These are phyloP conservation scores for Basidiobolus meristosporus DNA, from an alignment of 371 early-diverging fungal genomes.

Conservation along the genomic window DNA sequence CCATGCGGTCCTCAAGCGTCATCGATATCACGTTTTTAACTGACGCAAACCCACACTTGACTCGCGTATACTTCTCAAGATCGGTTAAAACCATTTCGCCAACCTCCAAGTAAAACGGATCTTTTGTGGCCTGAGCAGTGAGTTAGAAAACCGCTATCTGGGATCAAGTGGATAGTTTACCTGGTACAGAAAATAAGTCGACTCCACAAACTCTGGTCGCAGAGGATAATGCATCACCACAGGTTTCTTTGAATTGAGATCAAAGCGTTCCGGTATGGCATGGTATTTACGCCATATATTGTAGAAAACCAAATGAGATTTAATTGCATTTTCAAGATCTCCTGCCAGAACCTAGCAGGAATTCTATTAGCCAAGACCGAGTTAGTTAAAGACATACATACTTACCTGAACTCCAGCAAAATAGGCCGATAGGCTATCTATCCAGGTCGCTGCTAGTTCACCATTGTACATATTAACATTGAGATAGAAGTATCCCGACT, in stretches of 20 bases:
- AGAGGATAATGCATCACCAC: slow-evolving; percentile 62
- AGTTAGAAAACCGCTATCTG: not conserved
- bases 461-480: slow-evolving; percentile 69
- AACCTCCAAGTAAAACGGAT: slow-evolving; percentile 77
- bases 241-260: slow-evolving; percentile 33
- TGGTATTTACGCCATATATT: slow-evolving; percentile 71
- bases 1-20: slow-evolving; percentile 71
- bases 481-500: slow-evolving; percentile 56
- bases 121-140: slow-evolving; percentile 47
- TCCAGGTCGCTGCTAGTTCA: slow-evolving; percentile 46
- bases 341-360: slow-evolving; percentile 44
- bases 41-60: slow-evolving; percentile 72
- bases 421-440: slow-evolving; percentile 82
- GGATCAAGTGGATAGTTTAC: slow-evolving; percentile 11
- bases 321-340: slow-evolving; percentile 64
- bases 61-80: slow-evolving; percentile 43
- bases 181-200: slow-evolving; percentile 75
- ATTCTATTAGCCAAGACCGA: not conserved
- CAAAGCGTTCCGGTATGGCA: slow-evolving; percentile 75
- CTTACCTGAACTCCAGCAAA: slow-evolving; percentile 78
- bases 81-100: slow-evolving; percentile 74
- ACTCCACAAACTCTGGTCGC: slow-evolving; percentile 87
- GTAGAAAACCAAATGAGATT: slow-evolving; percentile 58
- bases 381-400: not conserved
- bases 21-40: slow-evolving; percentile 42